phyloP scores from a whole-genome alignment of 139 green algal species.

The Chlorella sorokiniana region DNA sequence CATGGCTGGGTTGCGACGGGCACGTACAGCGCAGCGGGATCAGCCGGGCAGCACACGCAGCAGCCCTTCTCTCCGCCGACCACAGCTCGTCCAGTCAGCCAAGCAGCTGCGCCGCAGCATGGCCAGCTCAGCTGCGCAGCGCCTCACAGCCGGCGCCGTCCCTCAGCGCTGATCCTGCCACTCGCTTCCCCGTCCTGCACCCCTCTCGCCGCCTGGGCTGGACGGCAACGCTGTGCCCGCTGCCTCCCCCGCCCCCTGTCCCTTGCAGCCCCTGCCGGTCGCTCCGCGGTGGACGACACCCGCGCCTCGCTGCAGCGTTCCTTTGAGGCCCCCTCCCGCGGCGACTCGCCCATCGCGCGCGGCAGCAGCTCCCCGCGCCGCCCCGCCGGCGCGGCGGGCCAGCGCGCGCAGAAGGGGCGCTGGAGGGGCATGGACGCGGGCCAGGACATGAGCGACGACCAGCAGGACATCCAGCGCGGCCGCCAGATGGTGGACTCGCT shows the following conservation, averaged over 20 bases:
- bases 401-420: conserved; percentile 66
- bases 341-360: neutral
- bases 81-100: too few species aligned
- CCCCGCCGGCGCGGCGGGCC: too few species aligned
- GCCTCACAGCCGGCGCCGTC: too few species aligned
- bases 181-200: neutral
- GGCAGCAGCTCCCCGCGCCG: neutral
- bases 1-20: too few species aligned
- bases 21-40: too few species aligned
- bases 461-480: conserved; percentile 90
- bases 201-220: neutral
- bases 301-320: neutral
- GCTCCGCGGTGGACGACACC: neutral
- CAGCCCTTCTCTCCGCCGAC: too few species aligned
- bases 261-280: too few species aligned
- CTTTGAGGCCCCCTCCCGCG: neutral
- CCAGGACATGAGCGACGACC: conserved; percentile 92
- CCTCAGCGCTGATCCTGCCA: too few species aligned
- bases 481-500: conserved; percentile 90
- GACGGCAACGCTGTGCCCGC: neutral
- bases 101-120: too few species aligned
- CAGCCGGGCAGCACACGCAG: too few species aligned
- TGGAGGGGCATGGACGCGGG: conserved; percentile 88
- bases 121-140: too few species aligned
- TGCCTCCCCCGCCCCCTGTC: neutral